These are phyloP conservation scores for Cicer judaicum DNA, from an alignment of 306 rosid genomes.

Conservation along the genomic window DNA sequence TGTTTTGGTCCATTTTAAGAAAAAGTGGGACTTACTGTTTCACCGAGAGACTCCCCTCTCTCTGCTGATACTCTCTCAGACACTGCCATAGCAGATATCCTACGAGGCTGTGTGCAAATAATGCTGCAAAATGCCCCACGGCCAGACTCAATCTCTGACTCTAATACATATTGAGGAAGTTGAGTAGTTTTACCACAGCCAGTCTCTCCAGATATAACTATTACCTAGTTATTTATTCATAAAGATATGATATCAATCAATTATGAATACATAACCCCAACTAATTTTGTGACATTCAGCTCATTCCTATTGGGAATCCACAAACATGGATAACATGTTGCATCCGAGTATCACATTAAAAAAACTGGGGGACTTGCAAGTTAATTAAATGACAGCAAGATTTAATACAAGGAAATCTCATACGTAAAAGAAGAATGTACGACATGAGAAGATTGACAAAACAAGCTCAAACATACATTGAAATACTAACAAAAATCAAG, in stretches of 20 bases:
- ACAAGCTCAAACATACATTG: neutral
- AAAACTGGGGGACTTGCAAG: conserved; percentile 17
- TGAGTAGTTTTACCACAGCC: conserved; percentile 99
- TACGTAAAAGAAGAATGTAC: conserved; percentile 3
- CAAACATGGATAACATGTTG: conserved; percentile 6
- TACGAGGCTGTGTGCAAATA: conserved; percentile 94
- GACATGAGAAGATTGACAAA: conserved; percentile 23
- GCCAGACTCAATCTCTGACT: conserved; percentile 84
- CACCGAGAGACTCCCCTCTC: conserved; percentile 95
- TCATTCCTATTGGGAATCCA: conserved; percentile 35
- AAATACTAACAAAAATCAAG: too few relatives aligned
- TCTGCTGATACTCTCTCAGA: conserved; percentile 96
- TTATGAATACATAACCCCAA: conserved; percentile 27
- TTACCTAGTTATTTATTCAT: conserved; percentile 59
- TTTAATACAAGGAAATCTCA: conserved; percentile 37
- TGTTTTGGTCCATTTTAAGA: conserved; percentile 36
- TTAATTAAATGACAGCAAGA: conserved; percentile 31
- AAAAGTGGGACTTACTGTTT: conserved; percentile 68
- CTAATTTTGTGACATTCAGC: conserved; percentile 15
- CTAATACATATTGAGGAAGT: conserved; percentile 94
- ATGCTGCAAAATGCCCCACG: conserved; percentile 88
- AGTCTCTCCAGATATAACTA: conserved; percentile 91
- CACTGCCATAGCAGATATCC: conserved; percentile 97
- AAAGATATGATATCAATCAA: conserved; percentile 37
- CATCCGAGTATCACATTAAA: conserved; percentile 27